Conservation (phyloP, 2,329 filamentous ascomycete species). For the Penicillium sp. region DNA sequence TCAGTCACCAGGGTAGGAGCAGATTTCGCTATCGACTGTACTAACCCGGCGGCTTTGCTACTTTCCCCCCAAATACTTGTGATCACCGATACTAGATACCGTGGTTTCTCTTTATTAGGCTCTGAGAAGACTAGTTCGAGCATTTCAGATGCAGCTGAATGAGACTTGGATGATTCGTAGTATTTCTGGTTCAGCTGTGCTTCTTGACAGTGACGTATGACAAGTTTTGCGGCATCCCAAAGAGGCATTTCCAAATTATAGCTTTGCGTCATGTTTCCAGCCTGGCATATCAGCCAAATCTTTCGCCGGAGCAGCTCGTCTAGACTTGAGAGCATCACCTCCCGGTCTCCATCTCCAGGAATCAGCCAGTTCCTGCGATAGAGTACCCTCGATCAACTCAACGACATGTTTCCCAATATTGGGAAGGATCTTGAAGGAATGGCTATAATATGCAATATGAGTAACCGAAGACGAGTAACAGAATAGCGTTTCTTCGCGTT, state of each 20-base stretch:
- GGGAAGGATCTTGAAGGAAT: constrained; percentile 53
- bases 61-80: too few relatives aligned
- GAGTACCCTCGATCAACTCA: constrained; percentile 47
- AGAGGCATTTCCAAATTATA: constrained; percentile 7
- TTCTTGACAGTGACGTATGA: too few relatives aligned
- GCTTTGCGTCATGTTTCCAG: constrained; percentile 39
- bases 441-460: constrained; percentile 32
- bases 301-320: constrained; percentile 46
- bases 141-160: too few relatives aligned
- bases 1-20: too few relatives aligned
- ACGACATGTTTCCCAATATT: constrained; percentile 55
- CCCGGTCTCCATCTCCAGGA: constrained; percentile 54
- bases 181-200: too few relatives aligned
- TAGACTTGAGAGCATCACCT: constrained; percentile 50
- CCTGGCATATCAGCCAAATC: constrained; percentile 53
- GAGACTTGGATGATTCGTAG: too few relatives aligned
- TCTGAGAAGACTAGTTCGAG: too few relatives aligned
- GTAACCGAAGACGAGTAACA: too few relatives aligned
- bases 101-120: too few relatives aligned
- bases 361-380: constrained; percentile 44
- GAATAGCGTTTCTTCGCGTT: not conserved
- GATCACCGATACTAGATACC: too few relatives aligned
- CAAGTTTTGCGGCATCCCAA: too few relatives aligned
- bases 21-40: not conserved
- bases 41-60: too few relatives aligned